A percentile compares a stretch with the other conserved stretches of the same genome.
These are phyloP conservation scores for Hirschioporus abietinus DNA, from an alignment of 768 basidiomycete species.

Conservation along the genomic window DNA sequence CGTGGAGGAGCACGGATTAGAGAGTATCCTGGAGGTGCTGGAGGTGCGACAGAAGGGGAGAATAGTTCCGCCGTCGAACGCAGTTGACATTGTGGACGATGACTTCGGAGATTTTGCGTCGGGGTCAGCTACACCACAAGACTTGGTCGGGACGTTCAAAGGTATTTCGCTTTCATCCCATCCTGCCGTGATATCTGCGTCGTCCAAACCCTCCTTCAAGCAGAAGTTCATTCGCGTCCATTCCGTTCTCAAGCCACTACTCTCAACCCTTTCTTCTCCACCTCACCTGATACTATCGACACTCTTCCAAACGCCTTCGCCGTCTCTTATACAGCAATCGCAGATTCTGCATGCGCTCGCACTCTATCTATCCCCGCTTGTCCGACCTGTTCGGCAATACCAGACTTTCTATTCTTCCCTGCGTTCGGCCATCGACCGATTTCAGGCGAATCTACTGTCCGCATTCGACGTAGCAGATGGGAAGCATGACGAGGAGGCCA, in stretches of 20 bases:
- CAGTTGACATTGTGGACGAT: conserved; percentile 55
- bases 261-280: conserved; percentile 50
- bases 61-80: conserved; percentile 52
- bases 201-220: conserved; percentile 34
- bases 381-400: conserved; percentile 36
- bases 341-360: conserved; percentile 31
- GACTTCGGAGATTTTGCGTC: conserved; percentile 87
- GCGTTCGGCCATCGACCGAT: conserved; percentile 77
- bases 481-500: conserved; percentile 61
- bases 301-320: conserved; percentile 32
- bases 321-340: conserved; percentile 26
- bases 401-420: conserved; percentile 56
- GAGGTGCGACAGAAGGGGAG: conserved; percentile 42
- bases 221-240: conserved; percentile 65
- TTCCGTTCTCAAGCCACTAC: conserved; percentile 53
- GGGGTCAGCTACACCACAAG: conserved; percentile 22
- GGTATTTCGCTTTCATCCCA: conserved; percentile 31
- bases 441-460: conserved; percentile 79
- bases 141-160: background rate
- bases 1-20: conserved; percentile 39
- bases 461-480: conserved; percentile 88
- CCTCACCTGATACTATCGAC: conserved; percentile 64
- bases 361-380: conserved; percentile 30
- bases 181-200: conserved; percentile 7
- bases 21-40: conserved; percentile 50